These are phyloP conservation scores for Blastomyces emzantsi DNA, from an alignment of 2,329 filamentous ascomycete genomes.

Conservation along the genomic window DNA sequence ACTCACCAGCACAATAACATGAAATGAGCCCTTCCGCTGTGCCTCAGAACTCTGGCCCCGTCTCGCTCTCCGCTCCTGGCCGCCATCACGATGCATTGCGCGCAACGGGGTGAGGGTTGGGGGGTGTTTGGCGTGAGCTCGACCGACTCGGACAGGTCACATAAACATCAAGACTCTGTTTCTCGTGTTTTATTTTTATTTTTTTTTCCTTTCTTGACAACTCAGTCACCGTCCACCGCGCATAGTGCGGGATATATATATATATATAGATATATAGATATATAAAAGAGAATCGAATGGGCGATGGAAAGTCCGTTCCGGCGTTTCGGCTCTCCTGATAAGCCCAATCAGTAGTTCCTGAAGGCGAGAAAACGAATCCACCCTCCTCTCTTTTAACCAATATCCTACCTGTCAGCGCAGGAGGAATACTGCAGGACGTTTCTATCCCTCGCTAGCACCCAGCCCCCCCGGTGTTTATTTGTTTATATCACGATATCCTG, in stretches of 20 bases:
- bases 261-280: too few relatives aligned
- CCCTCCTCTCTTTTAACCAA: background rate
- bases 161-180: background rate
- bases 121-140: background rate
- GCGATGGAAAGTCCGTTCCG: background rate
- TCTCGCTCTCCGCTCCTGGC: slow-evolving; percentile 4
- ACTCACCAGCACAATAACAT: slow-evolving; percentile 68
- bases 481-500: too few relatives aligned
- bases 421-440: background rate
- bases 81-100: slow-evolving; percentile 13
- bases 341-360: background rate
- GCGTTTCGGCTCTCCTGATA: background rate
- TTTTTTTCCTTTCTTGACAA: background rate
- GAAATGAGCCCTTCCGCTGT: slow-evolving; percentile 45
- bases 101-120: background rate
- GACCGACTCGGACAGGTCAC: background rate
- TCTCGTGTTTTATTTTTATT: background rate
- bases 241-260: background rate
- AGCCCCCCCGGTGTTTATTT: too few relatives aligned
- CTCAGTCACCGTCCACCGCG: background rate
- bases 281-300: too few relatives aligned
- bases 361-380: background rate
- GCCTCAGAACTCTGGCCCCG: slow-evolving; percentile 7
- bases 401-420: background rate
- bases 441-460: background rate